Percentiles rank a stretch among this genome's conserved stretches.
Conservation (phyloP, 768 basidiomycete genomes). For the Xanthoconium purpureum region DNA sequence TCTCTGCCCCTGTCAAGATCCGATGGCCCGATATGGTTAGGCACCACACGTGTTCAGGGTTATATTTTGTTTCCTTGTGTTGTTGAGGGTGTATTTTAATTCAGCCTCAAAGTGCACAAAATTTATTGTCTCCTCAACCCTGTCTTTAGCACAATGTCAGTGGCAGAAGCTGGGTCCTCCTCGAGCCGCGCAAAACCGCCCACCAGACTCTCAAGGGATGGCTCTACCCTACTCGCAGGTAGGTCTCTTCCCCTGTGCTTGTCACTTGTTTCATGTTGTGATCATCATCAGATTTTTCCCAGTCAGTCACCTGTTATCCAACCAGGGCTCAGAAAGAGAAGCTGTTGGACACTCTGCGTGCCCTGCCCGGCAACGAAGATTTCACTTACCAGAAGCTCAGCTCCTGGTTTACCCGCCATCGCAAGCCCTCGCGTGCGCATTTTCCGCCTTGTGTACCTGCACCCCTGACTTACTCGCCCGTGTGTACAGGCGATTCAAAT, state of each 20-base stretch:
- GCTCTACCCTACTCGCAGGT: constrained; percentile 1
- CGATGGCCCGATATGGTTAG: constrained; percentile 14
- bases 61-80: not conserved
- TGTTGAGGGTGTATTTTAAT: not conserved
- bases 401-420: constrained; percentile 25
- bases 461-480: not conserved
- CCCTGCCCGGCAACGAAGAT: constrained; percentile 22
- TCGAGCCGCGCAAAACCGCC: not conserved
- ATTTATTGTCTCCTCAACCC: not conserved
- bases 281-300: constrained; percentile 18
- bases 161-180: constrained; percentile 1
- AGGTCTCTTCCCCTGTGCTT: not conserved
- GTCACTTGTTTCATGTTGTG: not conserved
- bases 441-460: no score
- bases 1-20: constrained; percentile 12
- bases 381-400: constrained; percentile 17
- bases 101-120: not conserved
- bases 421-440: not conserved
- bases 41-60: constrained; percentile 3
- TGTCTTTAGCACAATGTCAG: not conserved
- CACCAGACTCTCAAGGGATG: constrained; percentile 8
- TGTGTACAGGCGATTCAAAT: not conserved
- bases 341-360: constrained; percentile 12
- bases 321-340: constrained; percentile 5
- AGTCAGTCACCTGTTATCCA: constrained; percentile 15